Evolutionary conservation across 768 basidiomycete species (phyloP), one percentile per base, ranked within the genome.

Genomic region (Multifurca ochricompacta): DNA sequence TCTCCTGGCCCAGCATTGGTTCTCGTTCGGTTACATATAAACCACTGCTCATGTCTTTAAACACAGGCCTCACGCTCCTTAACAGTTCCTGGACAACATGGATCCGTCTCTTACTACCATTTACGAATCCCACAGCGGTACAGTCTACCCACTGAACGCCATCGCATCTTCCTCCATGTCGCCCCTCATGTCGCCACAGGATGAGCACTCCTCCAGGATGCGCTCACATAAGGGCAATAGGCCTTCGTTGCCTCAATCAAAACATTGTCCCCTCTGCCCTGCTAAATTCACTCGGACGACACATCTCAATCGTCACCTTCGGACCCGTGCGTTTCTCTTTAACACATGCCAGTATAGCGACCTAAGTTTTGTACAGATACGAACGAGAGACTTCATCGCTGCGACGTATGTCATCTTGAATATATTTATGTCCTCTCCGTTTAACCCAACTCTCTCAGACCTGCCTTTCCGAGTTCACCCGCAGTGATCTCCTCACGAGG

Each of bases 281-380:
- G 82, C 82, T 2, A 83, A 81, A 62, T 84, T 83, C 64, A 83
- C 81, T 6, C 73, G 81, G 36, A 82, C 80, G 0, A 83, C 82
- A 0, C 82, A 84, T 65, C 74, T 84, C 55, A 82, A 82, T 63
- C 74, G 82, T 28, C 82, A 83, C 61, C 65, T 83, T 40, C 80
- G 80, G 36, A 81, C 82, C 57, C 82, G 82, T 82, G 63, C 43
- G 80, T 70, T 23, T 34, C 28, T 28, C 25, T 46, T 19, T 28
- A 7, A 30, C 23, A 43, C 16, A n/a, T 30, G 11, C 44, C 53
- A 16, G 18, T 41, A 30, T 34, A n/a, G 6, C 34, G 6, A 46
- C 18, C 28, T 48, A n/a, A 53, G 28, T 14, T 49, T 5, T 56
- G 23, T 40, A 25, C 63, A 82, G 82, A 83, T 63, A 81, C 80